phyloP scores from a whole-genome alignment of 495 filamentous ascomycete genomes.

The Cercophora samala region DNA sequence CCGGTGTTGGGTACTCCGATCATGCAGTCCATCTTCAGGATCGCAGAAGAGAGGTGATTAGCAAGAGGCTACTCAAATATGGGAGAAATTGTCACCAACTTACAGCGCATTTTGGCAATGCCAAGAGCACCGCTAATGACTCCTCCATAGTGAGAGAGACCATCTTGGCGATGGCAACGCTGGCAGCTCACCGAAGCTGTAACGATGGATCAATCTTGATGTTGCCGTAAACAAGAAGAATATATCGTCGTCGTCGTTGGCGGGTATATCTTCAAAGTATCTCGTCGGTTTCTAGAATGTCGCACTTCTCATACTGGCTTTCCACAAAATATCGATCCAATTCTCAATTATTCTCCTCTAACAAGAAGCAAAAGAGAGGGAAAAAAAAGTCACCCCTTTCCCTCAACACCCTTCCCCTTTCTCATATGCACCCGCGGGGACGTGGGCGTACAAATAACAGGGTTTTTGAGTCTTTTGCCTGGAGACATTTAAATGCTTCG shows the following conservation, averaged over 20 bases:
- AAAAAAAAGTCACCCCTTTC: background rate
- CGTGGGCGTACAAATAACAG: background rate
- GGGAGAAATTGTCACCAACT: background rate
- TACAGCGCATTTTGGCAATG: conserved; percentile 9
- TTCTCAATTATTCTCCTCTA: no score
- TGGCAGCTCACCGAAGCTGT: no score
- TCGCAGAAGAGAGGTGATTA: no score
- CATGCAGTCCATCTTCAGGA: background rate
- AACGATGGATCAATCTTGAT: no score
- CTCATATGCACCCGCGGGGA: background rate
- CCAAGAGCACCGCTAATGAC: background rate
- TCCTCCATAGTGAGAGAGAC: background rate
- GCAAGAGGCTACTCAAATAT: background rate
- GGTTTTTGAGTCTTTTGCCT: background rate
- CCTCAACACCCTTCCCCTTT: background rate
- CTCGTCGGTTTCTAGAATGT: background rate
- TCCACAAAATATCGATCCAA: no score
- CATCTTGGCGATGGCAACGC: background rate
- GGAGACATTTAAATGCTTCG: background rate
- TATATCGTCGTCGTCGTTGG: background rate
- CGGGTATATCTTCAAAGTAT: no score
- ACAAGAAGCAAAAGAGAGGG: background rate
- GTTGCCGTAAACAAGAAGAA: no score
- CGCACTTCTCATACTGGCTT: background rate
- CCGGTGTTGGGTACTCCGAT: background rate